Percentiles rank a stretch among this genome's conserved stretches.
Conservation (phyloP, 345 rosid genomes). For the Anastatica hierochuntica region DNA sequence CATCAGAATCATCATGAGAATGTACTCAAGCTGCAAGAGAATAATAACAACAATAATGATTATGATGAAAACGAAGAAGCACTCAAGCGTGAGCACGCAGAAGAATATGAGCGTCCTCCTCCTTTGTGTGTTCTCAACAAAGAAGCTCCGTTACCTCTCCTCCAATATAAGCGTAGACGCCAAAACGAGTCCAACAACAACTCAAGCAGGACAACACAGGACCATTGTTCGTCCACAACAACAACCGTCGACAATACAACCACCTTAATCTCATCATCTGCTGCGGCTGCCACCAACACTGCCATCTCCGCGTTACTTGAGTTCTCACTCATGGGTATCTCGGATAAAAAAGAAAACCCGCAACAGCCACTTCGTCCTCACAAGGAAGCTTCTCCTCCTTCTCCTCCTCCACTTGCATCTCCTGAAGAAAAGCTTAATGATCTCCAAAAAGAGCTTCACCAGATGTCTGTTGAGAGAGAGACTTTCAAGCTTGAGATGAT, state of each 20-base stretch:
- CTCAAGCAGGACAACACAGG: slow-evolving; percentile 50
- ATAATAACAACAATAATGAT: background rate
- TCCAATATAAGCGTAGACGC: slow-evolving; percentile 68
- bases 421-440: slow-evolving; percentile 29
- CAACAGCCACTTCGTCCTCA: background rate
- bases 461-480: slow-evolving; percentile 62
- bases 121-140: slow-evolving; percentile 39
- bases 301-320: slow-evolving; percentile 75
- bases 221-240: slow-evolving; percentile 57
- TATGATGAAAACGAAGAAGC: slow-evolving; percentile 12
- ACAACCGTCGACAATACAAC: slow-evolving; percentile 51
- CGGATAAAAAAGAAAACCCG: slow-evolving; percentile 17
- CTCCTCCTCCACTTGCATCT: background rate
- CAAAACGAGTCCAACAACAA: slow-evolving; percentile 46
- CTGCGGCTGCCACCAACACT: slow-evolving; percentile 46
- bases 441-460: slow-evolving; percentile 55
- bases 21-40: background rate
- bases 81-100: slow-evolving; percentile 14
- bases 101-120: slow-evolving; percentile 34
- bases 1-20: slow-evolving; percentile 16
- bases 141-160: slow-evolving; percentile 53
- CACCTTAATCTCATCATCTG: slow-evolving; percentile 23
- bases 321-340: too few species aligned
- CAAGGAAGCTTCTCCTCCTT: slow-evolving; percentile 12
- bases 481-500: slow-evolving; percentile 66